Evolutionary conservation across 805 yeast species (phyloP), one percentile per base, ranked within the genome.

Genomic region (Sugiyamaella valdiviana): DNA sequence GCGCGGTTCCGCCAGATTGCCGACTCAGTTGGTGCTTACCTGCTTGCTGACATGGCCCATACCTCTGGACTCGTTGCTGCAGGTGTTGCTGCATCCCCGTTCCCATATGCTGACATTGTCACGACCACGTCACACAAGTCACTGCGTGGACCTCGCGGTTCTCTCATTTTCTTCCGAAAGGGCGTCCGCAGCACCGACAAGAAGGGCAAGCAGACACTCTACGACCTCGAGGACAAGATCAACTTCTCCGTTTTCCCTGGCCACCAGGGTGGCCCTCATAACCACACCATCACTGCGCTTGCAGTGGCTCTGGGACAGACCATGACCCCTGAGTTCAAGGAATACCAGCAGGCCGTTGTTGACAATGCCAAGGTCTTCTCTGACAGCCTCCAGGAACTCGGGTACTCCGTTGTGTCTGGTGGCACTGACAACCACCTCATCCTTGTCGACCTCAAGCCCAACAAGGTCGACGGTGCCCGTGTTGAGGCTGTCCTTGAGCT

Each of bases 231-330:
- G 71, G 80, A 81, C 65, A 84, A 81, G 66, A 89, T 91, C 71
- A 91, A 91, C 78, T 91, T 91, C 66, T 87, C 96, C 26, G 98
- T 91, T 49, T 91, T 91, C 86, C 99, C 99, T 59, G 98, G 95
- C 56, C 98, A 91, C 70, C 99, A 91, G 76, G 99, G 99, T 75
- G 99, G 99, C 65, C 99, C 99, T 58, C 98, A 91, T 71, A 91
- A 91, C 75, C 97, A 91, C 72, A 91, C 98, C 60, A 91, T 91
- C 63, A 81, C 96, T 55, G 98, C 98, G 17, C 76, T 91, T 60
- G 95, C 98, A 26, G 91, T 89, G 50, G 98, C 98, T 36, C 78
- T 91, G 63, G 87, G 87, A 65, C 98, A 91, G 75, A 90, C 96
- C 49, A 74, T 79, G 45, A 76, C 91, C 42, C 95, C 95, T 36